phyloP scores from a whole-genome alignment of 2,329 filamentous ascomycete genomes.

The Zasmidium citrigriseum region DNA sequence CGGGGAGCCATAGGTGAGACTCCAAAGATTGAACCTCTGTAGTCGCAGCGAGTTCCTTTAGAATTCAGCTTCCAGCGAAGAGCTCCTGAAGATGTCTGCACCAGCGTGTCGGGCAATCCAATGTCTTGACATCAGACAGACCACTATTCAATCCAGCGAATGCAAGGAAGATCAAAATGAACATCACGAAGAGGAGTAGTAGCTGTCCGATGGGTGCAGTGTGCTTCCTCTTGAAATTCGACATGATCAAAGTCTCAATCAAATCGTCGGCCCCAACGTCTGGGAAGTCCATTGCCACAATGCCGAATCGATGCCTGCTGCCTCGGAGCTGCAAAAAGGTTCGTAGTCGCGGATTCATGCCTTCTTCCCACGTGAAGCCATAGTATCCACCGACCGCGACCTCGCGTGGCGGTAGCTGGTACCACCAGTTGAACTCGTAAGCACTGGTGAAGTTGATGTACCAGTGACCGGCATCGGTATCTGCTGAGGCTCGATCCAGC shows the following conservation, averaged over 20 bases:
- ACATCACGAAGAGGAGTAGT: not conserved
- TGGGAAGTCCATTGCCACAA: slow-evolving; percentile 40
- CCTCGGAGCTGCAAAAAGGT: slow-evolving; percentile 32
- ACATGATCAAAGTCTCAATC: slow-evolving; percentile 42
- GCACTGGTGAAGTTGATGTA: slow-evolving; percentile 49
- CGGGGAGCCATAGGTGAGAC: slow-evolving; percentile 40
- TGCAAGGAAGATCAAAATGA: not conserved
- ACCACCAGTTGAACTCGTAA: slow-evolving; percentile 44
- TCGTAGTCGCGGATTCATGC: slow-evolving; percentile 45
- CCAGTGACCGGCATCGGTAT: slow-evolving; percentile 35
- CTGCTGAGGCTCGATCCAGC: slow-evolving; percentile 37
- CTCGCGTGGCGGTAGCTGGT: slow-evolving; percentile 37
- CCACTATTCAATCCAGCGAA: no score
- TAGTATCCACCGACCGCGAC: slow-evolving; percentile 49
- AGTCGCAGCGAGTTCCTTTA: not conserved
- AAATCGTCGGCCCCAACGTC: slow-evolving; percentile 43
- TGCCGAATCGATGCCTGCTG: slow-evolving; percentile 35
- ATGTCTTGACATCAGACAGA: no score
- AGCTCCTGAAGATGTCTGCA: not conserved
- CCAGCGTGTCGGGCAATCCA: no score
- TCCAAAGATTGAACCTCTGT: no score
- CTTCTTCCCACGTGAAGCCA: slow-evolving; percentile 44
- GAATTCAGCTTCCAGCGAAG: not conserved
- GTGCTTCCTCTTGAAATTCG: slow-evolving; percentile 37
- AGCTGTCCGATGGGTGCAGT: not conserved